Conservation (phyloP, 768 basidiomycete genomes). For the Coprinopsis strossmayeri region DNA sequence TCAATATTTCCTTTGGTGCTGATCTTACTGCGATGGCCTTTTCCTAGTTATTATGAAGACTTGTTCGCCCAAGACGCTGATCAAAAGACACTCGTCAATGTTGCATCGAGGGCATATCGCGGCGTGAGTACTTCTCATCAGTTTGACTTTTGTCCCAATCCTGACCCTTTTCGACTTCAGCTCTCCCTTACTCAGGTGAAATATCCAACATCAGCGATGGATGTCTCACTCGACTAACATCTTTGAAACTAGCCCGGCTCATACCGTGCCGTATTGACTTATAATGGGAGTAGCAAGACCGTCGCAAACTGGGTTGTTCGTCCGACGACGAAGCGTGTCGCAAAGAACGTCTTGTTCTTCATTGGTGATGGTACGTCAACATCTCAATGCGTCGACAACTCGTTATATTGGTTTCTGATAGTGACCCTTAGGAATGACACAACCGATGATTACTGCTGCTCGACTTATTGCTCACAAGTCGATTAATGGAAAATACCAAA, state of each 20-base stretch:
- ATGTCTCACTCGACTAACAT: neutral
- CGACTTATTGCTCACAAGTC: conserved; percentile 39
- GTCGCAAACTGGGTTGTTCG: conserved; percentile 35
- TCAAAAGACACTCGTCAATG: conserved; percentile 27
- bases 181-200: conserved; percentile 23
- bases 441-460: conserved; percentile 41
- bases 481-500: conserved; percentile 39
- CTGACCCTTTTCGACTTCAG: conserved; percentile 12
- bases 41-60: conserved; percentile 34
- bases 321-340: conserved; percentile 25
- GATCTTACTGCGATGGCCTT: neutral
- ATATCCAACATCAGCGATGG: neutral
- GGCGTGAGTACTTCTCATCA: conserved; percentile 21
- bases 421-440: conserved; percentile 33
- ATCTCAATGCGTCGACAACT: neutral
- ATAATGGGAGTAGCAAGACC: conserved; percentile 27
- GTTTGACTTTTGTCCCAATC: neutral
- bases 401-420: neutral
- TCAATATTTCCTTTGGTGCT: neutral
- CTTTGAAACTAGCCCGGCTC: conserved; percentile 24
- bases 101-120: conserved; percentile 36
- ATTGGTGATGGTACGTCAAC: conserved; percentile 34
- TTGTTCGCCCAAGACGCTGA: conserved; percentile 34
- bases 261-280: conserved; percentile 32
- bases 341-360: conserved; percentile 40